These are phyloP conservation scores for Cercospora citrullina DNA, from an alignment of 2,329 filamentous ascomycete genomes.

Conservation along the genomic window DNA sequence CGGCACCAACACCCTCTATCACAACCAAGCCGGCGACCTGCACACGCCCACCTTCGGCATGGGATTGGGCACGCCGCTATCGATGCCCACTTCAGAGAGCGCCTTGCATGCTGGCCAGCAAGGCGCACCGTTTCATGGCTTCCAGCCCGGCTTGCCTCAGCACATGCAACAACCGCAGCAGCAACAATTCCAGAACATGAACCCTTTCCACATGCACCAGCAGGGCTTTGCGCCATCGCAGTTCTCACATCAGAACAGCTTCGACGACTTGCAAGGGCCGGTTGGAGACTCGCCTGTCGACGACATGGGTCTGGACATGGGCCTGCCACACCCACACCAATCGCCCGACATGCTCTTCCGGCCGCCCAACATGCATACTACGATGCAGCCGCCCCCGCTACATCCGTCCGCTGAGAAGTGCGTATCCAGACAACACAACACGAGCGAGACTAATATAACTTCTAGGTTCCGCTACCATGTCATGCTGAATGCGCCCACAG, in stretches of 20 bases:
- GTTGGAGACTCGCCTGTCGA: constrained; percentile 67
- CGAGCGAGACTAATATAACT: constrained; percentile 22
- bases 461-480: constrained; percentile 80
- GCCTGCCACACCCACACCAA: constrained; percentile 60
- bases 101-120: constrained; percentile 61
- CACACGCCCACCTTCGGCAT: constrained; percentile 75
- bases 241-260: constrained; percentile 79
- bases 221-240: constrained; percentile 71
- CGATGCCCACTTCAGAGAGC: constrained; percentile 71
- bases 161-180: constrained; percentile 50
- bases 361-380: constrained; percentile 49
- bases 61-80: constrained; percentile 77
- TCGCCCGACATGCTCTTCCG: constrained; percentile 62
- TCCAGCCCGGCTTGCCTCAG: constrained; percentile 61
- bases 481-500: constrained; percentile 88
- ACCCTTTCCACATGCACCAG: constrained; percentile 63
- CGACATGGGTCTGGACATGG: constrained; percentile 54
- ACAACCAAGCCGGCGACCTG: constrained; percentile 74
- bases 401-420: constrained; percentile 51
- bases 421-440: constrained; percentile 30
- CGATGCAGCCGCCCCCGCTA: constrained; percentile 44
- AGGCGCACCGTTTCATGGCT: constrained; percentile 64
- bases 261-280: constrained; percentile 68
- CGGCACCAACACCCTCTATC: constrained; percentile 76
- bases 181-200: constrained; percentile 61